phyloP scores from a whole-genome alignment of 2,329 filamentous ascomycete species.

The Penicillium brasilianum region DNA sequence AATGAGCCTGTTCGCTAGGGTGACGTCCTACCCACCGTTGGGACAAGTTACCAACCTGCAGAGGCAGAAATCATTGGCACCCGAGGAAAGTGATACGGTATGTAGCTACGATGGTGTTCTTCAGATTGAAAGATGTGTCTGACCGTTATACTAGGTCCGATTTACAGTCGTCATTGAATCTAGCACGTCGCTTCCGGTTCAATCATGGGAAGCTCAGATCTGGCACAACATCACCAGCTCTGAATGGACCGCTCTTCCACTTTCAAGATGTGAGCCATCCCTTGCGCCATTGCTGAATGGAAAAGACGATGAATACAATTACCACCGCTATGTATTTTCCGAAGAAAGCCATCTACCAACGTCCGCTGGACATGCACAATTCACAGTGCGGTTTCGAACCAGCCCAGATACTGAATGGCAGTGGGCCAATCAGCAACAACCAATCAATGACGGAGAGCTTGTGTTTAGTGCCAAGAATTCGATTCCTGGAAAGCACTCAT shows the following conservation, averaged over 20 bases:
- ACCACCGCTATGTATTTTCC: constrained; percentile 43
- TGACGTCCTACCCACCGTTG: constrained; percentile 72
- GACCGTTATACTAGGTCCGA: constrained; percentile 46
- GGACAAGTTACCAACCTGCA: constrained; percentile 72
- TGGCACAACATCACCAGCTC: constrained; percentile 72
- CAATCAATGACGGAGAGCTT: constrained; percentile 49
- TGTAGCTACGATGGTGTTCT: constrained; percentile 5
- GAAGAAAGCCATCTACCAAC: constrained; percentile 37
- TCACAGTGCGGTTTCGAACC: constrained; percentile 52
- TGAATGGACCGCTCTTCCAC: constrained; percentile 62
- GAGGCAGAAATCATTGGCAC: constrained; percentile 36
- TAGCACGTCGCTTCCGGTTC: constrained; percentile 57
- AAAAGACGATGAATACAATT: constrained; percentile 26
- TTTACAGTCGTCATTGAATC: constrained; percentile 76
- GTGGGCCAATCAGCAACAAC: constrained; percentile 51
- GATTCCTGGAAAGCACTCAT: constrained; percentile 1
- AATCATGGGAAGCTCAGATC: constrained; percentile 72
- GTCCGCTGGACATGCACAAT: constrained; percentile 40
- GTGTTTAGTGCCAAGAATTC: constrained; percentile 40
- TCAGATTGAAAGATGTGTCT: not conserved
- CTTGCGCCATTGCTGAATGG: constrained; percentile 38
- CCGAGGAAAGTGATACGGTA: constrained; percentile 34
- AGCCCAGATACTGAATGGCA: constrained; percentile 46
- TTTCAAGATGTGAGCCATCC: constrained; percentile 51
- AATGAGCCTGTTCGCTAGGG: constrained; percentile 58